A percentile compares a stretch with the other conserved stretches of the same genome.
Conservation (phyloP, 148 eudicot genomes). For the Rhododendron griersonianum region DNA sequence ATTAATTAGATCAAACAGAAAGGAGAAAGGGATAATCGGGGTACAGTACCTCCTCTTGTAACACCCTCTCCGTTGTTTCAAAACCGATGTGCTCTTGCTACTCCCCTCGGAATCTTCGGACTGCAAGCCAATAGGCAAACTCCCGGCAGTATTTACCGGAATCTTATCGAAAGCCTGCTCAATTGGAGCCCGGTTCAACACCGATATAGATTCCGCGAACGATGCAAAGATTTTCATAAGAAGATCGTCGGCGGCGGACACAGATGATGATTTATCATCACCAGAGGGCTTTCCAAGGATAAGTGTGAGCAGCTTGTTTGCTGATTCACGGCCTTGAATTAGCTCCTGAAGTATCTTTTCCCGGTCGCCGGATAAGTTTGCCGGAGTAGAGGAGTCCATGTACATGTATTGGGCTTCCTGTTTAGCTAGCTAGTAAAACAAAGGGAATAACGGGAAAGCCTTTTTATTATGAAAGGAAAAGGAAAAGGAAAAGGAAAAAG, state of each 20-base stretch:
- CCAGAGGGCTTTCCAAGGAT: slow-evolving; percentile 1
- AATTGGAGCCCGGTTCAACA: not conserved
- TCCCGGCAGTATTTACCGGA: not conserved
- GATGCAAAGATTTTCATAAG: not conserved
- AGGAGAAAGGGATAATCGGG: too few species aligned
- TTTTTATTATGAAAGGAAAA: not conserved
- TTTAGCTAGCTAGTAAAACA: not conserved
- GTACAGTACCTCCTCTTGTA: slow-evolving; percentile 31
- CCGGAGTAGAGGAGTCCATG: slow-evolving; percentile 11
- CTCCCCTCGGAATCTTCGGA: slow-evolving; percentile 21
- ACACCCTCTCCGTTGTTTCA: slow-evolving; percentile 27
- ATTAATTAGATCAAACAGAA: too few species aligned
- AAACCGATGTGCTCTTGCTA: slow-evolving; percentile 11
- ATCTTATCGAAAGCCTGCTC: not conserved
- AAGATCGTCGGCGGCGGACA: slow-evolving; percentile 5
- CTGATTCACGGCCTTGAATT: slow-evolving; percentile 21
- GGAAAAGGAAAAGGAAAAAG: too few species aligned
- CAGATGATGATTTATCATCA: not conserved
- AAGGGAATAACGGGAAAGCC: not conserved
- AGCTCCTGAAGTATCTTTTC: slow-evolving; percentile 14
- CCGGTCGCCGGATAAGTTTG: not conserved
- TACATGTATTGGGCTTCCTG: not conserved
- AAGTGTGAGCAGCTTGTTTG: slow-evolving; percentile 15
- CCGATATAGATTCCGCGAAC: slow-evolving; percentile 5
- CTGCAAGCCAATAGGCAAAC: not conserved